Base-by-base conservation (phyloP, 305 asterid genomes). In the Fraxinus sp. region DNA sequence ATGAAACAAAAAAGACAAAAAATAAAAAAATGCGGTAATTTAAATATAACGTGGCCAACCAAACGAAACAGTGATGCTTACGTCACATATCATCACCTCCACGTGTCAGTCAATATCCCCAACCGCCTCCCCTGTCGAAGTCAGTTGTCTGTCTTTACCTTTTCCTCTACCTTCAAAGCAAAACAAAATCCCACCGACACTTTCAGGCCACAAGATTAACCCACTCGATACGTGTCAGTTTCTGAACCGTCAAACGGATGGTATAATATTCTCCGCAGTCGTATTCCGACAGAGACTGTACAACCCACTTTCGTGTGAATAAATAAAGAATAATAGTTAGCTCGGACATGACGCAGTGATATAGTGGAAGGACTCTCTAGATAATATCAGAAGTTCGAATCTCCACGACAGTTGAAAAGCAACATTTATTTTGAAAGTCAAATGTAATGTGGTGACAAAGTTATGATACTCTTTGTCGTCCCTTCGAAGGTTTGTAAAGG, bases 171-270 rank as follows among this genome's bases (percentile, higher is more conserved):
- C 79, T 39, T 75, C 10, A 41, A 75, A 24, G 62, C 62, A 75
- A 10, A 64, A 37, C 64, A 41, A 75, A 41, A 18, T 75, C 35
- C 57, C 79, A 75, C 79, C 79, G 79, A 75, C 79, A 22, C 57
- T 75, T 75, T 24, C 16, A 37, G 57, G 9, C 55, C 79, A 46
- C 79, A 75, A 22, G 64, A 75, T 75, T 10, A 75, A n/a, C 8
- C 28, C 7, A 41, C 16, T 22, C 3, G 22, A 75, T 7, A 75
- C 79, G 79, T 75, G 79, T 41, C 79, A 10, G 16, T 6, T 75
- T 22, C 2, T 18, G 64, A 11, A 5, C 35, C 64, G 79, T 41
- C 55, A 35, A 20, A 35, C 3, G 0, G 2, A 20, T n/a, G 78
- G 78, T 28, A 36, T 74, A 18, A 74, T 74, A 74, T 74, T 74